These are phyloP conservation scores for Ophiostoma sp. DNA, from an alignment of 2,329 filamentous ascomycete genomes.

Conservation along the genomic window DNA sequence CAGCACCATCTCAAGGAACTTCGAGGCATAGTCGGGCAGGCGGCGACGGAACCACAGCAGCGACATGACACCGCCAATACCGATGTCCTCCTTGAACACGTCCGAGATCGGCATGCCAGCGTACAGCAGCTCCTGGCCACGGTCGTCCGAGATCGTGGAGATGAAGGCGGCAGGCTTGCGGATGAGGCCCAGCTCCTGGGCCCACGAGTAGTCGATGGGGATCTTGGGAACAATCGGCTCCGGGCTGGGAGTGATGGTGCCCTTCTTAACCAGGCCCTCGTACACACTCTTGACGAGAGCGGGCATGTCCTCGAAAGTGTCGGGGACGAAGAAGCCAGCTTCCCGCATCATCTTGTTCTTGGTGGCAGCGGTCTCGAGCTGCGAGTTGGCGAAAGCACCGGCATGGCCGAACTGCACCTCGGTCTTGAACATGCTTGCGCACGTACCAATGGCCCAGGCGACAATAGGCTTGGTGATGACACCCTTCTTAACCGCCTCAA, in stretches of 20 bases:
- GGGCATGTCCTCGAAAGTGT: conserved; percentile 97
- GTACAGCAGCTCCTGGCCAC: conserved; percentile 98
- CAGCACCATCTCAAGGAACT: conserved; percentile 99
- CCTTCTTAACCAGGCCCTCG: conserved; percentile 80
- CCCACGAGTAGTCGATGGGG: conserved; percentile 99
- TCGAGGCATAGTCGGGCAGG: conserved; percentile 92
- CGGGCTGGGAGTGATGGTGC: conserved; percentile 78
- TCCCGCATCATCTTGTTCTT: conserved; percentile 99
- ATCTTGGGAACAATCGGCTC: conserved; percentile 98
- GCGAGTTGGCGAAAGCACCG: conserved; percentile 97
- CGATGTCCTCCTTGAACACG: conserved; percentile 98
- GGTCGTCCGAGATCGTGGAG: conserved; percentile 98
- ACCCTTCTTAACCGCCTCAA: conserved; percentile 94
- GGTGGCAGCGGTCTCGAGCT: conserved; percentile 91
- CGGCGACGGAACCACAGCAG: conserved; percentile 99
- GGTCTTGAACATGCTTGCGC: conserved; percentile 99
- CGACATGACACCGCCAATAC: conserved; percentile 99
- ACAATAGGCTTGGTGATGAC: conserved; percentile 97
- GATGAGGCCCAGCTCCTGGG: conserved; percentile 97
- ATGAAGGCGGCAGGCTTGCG: conserved; percentile 99
- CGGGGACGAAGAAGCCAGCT: conserved; percentile 89
- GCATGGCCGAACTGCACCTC: conserved; percentile 99
- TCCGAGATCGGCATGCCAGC: conserved; percentile 99
- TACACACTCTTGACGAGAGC: conserved; percentile 75
- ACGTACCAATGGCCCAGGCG: conserved; percentile 98